phyloP scores from a whole-genome alignment of 2,329 filamentous ascomycete genomes.

The Pestalotiopsis sp. region DNA sequence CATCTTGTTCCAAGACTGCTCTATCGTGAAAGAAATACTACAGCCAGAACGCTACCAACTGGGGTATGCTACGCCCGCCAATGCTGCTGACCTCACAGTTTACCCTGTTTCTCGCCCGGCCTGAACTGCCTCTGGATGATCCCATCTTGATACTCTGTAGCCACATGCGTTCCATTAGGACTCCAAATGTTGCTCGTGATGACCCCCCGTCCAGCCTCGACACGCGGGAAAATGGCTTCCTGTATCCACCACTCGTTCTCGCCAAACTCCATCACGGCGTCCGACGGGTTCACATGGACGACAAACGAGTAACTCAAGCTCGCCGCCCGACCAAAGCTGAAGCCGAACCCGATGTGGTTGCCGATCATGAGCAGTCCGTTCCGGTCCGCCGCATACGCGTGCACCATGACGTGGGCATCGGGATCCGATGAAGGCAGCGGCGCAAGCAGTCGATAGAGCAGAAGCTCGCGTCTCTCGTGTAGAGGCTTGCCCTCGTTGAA shows the following conservation, averaged over 20 bases:
- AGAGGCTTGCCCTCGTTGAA: slow-evolving; percentile 46
- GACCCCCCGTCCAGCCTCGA: slow-evolving; percentile 48
- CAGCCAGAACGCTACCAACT: too few relatives aligned
- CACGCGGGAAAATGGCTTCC: slow-evolving; percentile 51
- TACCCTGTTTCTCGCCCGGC: slow-evolving; percentile 22
- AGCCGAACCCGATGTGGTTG: slow-evolving; percentile 51
- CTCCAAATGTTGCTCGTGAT: slow-evolving; percentile 58
- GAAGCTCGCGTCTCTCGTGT: slow-evolving; percentile 49
- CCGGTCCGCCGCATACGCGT: slow-evolving; percentile 56
- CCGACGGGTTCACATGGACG: slow-evolving; percentile 51
- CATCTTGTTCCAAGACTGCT: too few relatives aligned
- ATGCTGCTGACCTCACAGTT: slow-evolving; percentile 22
- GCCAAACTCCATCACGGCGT: slow-evolving; percentile 46
- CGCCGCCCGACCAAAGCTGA: slow-evolving; percentile 42
- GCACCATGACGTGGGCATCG: slow-evolving; percentile 50
- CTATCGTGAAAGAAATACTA: too few relatives aligned
- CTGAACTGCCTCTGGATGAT: slow-evolving; percentile 37
- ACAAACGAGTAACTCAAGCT: slow-evolving; percentile 56
- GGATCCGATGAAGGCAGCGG: slow-evolving; percentile 42
- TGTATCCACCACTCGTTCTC: slow-evolving; percentile 56
- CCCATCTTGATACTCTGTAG: slow-evolving; percentile 58
- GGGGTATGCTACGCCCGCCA: too few relatives aligned
- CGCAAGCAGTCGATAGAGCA: slow-evolving; percentile 51
- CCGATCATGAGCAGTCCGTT: slow-evolving; percentile 56
- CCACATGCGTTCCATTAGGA: slow-evolving; percentile 53